Evolutionary conservation across 2,329 filamentous ascomycete genomes (phyloP).

Genomic region (Aureobasidium pullulans): DNA sequence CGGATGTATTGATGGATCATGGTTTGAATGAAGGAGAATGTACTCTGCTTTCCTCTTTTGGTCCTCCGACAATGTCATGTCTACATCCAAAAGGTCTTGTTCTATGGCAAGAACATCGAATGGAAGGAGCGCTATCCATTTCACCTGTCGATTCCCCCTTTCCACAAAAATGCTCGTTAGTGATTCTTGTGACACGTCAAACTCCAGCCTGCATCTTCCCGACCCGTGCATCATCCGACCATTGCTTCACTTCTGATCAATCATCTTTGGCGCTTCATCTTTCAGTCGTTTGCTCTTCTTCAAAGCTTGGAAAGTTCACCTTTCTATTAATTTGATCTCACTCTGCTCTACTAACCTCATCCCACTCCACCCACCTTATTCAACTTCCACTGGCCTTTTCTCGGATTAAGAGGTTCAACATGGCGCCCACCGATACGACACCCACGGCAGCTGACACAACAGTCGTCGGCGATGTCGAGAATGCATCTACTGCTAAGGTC

Average conservation of each 20-base stretch:
- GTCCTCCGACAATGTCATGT: too few relatives aligned
- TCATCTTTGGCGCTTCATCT: background rate
- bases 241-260: background rate
- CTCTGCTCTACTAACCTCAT: background rate
- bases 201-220: background rate
- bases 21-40: too few relatives aligned
- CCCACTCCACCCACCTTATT: background rate
- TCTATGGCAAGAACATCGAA: too few relatives aligned
- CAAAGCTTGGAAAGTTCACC: background rate
- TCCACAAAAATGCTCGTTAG: background rate
- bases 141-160: too few relatives aligned
- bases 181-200: constrained; percentile 4
- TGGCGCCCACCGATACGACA: background rate
- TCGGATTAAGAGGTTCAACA: background rate
- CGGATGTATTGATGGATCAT: too few relatives aligned
- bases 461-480: background rate
- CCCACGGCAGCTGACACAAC: background rate
- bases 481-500: background rate
- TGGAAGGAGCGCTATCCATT: too few relatives aligned
- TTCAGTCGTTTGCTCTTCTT: background rate
- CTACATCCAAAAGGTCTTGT: too few relatives aligned
- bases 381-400: background rate
- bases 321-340: background rate
- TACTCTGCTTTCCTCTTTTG: too few relatives aligned
- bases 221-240: background rate